Conservation (phyloP, 202 grass and related monocot species). For the Elaeis oleifera region DNA sequence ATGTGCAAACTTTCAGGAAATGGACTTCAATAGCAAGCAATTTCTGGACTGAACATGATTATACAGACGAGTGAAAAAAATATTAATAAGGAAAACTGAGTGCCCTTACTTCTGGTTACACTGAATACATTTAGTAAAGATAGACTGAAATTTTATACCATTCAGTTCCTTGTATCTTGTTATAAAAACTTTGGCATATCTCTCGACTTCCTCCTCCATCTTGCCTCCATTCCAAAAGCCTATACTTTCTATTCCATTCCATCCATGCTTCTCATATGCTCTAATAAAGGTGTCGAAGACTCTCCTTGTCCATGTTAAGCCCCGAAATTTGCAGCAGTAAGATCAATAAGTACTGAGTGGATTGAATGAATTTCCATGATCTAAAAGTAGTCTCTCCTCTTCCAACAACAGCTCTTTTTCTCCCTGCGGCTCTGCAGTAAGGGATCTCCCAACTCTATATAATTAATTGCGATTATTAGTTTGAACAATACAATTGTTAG, state of each 20-base stretch:
- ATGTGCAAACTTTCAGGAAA: too few species aligned
- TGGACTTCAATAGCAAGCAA: background rate
- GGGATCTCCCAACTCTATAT: conserved; percentile 63
- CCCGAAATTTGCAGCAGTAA: conserved; percentile 33
- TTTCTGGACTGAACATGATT: background rate
- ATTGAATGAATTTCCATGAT: background rate
- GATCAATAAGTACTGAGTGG: conserved; percentile 5
- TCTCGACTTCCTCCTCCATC: conserved; percentile 90
- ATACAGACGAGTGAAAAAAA: too few species aligned
- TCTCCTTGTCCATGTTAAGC: conserved; percentile 88
- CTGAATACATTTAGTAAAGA: conserved; percentile 8
- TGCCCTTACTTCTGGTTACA: background rate
- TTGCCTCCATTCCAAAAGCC: conserved; percentile 84
- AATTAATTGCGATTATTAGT: conserved; percentile 22
- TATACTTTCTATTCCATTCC: conserved; percentile 88
- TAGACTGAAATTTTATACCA: conserved; percentile 35
- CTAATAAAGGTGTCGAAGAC: conserved; percentile 92
- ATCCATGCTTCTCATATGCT: conserved; percentile 86
- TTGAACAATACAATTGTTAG: too few species aligned
- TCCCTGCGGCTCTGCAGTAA: conserved; percentile 78
- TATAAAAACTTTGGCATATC: conserved; percentile 79
- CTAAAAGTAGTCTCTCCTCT: conserved; percentile 37
- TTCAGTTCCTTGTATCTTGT: conserved; percentile 76
- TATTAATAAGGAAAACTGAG: too few species aligned
- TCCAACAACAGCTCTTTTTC: conserved; percentile 84